Base-by-base conservation (phyloP, 2,329 filamentous ascomycete species). In the Exophiala sideris region DNA sequence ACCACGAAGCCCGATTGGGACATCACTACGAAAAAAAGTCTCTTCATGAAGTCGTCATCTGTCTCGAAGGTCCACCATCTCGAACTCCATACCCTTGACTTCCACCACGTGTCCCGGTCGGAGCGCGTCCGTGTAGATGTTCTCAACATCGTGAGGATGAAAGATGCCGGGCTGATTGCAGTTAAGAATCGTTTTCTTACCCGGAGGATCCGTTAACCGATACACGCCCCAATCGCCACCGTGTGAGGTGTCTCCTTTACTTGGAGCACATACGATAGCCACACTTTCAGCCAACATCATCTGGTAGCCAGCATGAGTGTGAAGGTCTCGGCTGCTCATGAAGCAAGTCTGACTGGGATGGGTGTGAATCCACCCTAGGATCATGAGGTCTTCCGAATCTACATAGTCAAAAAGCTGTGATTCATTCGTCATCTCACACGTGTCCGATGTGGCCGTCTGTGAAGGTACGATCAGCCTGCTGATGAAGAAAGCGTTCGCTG, bases 331-430 rank as follows among this genome's bases (percentile, higher is more conserved):
- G 45, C 88, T 94, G 68, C 90, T 96, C 89, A 99, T 95, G 70
- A 99, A 99, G 71, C 94, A 99, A 0, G 90, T 95, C 73, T 99
- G 94, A 0, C 87, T 90, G 0, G 94, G 94, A 69, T 99, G 94
- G 0, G 94, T 99, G 68, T 99, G 94, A 57, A 99, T 99, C 94
- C 94, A 99, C 36, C 92, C 92, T 4, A 96, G 79, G 49, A 95
- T 84, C 70, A 96, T 82, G 34, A 97, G 73, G 57, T 95, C 88
- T 42, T 61, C 55, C 4, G 79, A 79, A 64, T 94, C 88, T 67
- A 91, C 95, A 69, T 92, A 96, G 52, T 96, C 90, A 63, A 96
- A 91, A 24, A 96, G 79, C 0, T 84, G 83, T 29, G 82, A 81
- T 69, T 95, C 91, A 62, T 96, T 94, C 45, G 90, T 84, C 16